Evolutionary conservation across 2,329 filamentous ascomycete species (phyloP).

Genomic region (Pyricularia sp.): DNA sequence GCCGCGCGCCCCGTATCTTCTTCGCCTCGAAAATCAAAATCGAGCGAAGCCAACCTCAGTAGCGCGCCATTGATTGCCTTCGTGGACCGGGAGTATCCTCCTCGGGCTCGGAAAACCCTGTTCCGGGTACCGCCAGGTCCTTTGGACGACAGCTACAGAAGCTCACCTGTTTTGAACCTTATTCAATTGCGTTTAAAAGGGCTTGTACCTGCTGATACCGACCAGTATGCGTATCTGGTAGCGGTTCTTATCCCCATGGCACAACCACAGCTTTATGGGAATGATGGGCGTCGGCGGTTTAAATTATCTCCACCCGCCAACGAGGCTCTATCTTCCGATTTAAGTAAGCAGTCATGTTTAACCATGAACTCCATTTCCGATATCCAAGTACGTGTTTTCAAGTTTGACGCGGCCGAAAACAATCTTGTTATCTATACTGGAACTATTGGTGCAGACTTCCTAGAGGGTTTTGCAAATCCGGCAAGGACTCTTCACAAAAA

Average conservation of each 20-base stretch:
- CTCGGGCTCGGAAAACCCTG: constrained; percentile 33
- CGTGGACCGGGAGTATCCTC: constrained; percentile 36
- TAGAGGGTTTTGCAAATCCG: constrained; percentile 41
- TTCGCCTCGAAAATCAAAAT: constrained; percentile 11
- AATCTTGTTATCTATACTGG: constrained; percentile 46
- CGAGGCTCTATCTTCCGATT: not conserved
- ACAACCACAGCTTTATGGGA: constrained; percentile 40
- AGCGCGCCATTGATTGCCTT: constrained; percentile 32
- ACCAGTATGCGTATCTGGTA: constrained; percentile 43
- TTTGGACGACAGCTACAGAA: constrained; percentile 21
- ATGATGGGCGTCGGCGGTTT: not conserved
- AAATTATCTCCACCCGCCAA: not conserved
- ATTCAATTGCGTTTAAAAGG: constrained; percentile 36
- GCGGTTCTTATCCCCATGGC: constrained; percentile 47
- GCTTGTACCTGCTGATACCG: constrained; percentile 34
- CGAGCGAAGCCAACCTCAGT: constrained; percentile 11
- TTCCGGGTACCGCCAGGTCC: constrained; percentile 36
- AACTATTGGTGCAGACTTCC: constrained; percentile 35
- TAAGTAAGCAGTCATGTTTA: constrained; percentile 4
- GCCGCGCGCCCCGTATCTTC: constrained; percentile 23
- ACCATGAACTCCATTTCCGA: constrained; percentile 27
- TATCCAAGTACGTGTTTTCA: constrained; percentile 39
- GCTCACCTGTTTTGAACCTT: constrained; percentile 37
- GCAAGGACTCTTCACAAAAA: constrained; percentile 20
- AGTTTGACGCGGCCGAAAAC: constrained; percentile 35